Conservation (phyloP, 768 basidiomycete genomes). For the Aureoboletus auriporus region DNA sequence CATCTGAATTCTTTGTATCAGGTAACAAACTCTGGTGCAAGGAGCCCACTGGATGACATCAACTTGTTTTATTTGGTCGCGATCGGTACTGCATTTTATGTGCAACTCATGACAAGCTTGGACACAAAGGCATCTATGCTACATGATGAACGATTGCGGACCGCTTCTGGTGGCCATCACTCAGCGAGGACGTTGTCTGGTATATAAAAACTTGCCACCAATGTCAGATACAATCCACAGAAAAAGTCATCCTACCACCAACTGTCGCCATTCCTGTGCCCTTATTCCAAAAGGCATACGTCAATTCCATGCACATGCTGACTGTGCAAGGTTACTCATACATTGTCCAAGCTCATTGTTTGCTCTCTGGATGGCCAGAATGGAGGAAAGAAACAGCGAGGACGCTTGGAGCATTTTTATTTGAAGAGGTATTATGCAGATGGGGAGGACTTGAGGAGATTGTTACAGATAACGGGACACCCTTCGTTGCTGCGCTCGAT, state of each 20-base stretch:
- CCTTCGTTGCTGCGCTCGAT: too few species aligned
- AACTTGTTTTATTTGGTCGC: slow-evolving; percentile 14
- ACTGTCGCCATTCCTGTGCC: neutral
- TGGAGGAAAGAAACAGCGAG: slow-evolving; percentile 25
- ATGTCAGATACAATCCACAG: slow-evolving; percentile 30
- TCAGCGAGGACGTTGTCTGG: slow-evolving; percentile 28
- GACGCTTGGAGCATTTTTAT: slow-evolving; percentile 30
- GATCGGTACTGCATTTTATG: neutral
- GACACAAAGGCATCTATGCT: slow-evolving; percentile 3
- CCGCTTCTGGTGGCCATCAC: slow-evolving; percentile 29
- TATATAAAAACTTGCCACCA: slow-evolving; percentile 34
- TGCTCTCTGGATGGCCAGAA: slow-evolving; percentile 33
- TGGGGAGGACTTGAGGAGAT: too few species aligned
- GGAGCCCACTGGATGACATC: slow-evolving; percentile 16
- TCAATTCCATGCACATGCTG: slow-evolving; percentile 41
- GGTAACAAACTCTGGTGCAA: slow-evolving; percentile 16
- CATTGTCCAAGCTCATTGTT: slow-evolving; percentile 35
- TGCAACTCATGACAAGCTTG: neutral
- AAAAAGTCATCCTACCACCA: slow-evolving; percentile 24
- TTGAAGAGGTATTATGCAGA: slow-evolving; percentile 25
- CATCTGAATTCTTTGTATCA: slow-evolving; percentile 12
- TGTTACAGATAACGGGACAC: too few species aligned
- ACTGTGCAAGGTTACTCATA: slow-evolving; percentile 28
- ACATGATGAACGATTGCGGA: slow-evolving; percentile 6
- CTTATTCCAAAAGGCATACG: slow-evolving; percentile 26